A percentile compares a stretch with the other conserved stretches of the same genome.
phyloP scores from a whole-genome alignment of 345 rosid genomes.

The Raphanus raphanistrum region DNA sequence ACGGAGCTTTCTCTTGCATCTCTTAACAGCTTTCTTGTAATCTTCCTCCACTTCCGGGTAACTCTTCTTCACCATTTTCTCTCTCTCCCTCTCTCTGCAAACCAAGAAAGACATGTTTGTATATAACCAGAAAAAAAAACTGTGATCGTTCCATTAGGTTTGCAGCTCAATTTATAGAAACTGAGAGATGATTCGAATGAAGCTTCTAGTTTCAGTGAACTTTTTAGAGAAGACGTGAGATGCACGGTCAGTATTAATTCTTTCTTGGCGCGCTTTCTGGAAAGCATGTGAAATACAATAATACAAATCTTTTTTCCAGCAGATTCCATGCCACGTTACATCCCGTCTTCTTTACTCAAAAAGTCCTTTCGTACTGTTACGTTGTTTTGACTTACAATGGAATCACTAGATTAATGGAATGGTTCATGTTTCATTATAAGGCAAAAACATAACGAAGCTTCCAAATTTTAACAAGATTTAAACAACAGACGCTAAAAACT shows the following conservation, averaged over 20 bases:
- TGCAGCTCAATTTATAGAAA: constrained; percentile 3
- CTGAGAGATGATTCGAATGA: constrained; percentile 4
- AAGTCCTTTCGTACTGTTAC: not conserved
- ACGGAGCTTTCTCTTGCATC: constrained; percentile 75
- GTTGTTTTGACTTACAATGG: not conserved
- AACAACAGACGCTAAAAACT: not conserved
- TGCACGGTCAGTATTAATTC: constrained; percentile 11
- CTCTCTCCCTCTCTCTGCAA: constrained; percentile 8
- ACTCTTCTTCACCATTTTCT: constrained; percentile 51
- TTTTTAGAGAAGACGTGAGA: not conserved
- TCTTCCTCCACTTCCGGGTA: constrained; percentile 76
- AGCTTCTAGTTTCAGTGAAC: constrained; percentile 19
- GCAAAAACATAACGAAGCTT: not conserved
- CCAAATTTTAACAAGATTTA: not conserved
- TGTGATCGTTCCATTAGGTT: not conserved
- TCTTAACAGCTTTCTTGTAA: constrained; percentile 60
- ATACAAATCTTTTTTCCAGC: not conserved
- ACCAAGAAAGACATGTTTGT: not conserved
- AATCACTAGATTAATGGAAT: not conserved
- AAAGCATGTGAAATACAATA: not conserved
- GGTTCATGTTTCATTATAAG: not conserved
- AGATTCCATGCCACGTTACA: not conserved
- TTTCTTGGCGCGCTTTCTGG: constrained; percentile 32
- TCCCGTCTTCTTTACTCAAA: not conserved
- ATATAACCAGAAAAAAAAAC: not conserved